A percentile compares a stretch with the other conserved stretches of the same genome.
These are phyloP conservation scores for Hypsizygus marmoreus DNA, from an alignment of 768 basidiomycete genomes.

Conservation along the genomic window DNA sequence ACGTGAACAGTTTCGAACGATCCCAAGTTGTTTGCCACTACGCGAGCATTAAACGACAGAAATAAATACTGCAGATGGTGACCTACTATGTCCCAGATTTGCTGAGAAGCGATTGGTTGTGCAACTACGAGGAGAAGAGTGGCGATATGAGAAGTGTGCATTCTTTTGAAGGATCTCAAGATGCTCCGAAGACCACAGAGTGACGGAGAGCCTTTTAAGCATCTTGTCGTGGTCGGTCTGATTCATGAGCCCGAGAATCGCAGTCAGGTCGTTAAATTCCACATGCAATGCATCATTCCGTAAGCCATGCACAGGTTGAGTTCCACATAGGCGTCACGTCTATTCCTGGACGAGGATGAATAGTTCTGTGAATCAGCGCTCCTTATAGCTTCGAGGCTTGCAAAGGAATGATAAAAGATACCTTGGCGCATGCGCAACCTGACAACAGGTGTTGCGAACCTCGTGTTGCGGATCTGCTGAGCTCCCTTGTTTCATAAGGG, in stretches of 20 bases:
- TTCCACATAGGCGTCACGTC: not conserved
- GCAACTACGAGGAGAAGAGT: slow-evolving; percentile 4
- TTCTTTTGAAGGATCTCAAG: not conserved
- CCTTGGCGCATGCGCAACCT: not conserved
- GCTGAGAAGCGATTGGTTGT: slow-evolving; percentile 18
- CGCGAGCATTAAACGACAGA: not conserved
- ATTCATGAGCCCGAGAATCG: too few species aligned
- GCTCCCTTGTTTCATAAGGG: too few species aligned
- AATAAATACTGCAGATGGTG: not conserved
- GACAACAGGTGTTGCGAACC: not conserved
- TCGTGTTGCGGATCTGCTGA: too few species aligned
- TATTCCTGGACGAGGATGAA: not conserved
- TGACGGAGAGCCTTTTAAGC: slow-evolving; percentile 8
- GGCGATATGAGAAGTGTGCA: slow-evolving; percentile 8
- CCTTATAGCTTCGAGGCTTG: not conserved
- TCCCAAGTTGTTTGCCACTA: slow-evolving; percentile 68
- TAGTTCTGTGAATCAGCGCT: not conserved
- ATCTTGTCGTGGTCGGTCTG: not conserved
- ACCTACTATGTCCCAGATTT: slow-evolving; percentile 24
- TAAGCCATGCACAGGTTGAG: not conserved
- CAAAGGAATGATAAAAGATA: not conserved
- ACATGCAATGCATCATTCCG: too few species aligned
- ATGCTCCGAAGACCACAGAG: not conserved
- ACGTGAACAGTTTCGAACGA: slow-evolving; percentile 52
- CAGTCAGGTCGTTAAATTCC: too few species aligned